Conservation (phyloP, 1,284 basidiomycete genomes). For the Phylloboletellus chloephorus region DNA sequence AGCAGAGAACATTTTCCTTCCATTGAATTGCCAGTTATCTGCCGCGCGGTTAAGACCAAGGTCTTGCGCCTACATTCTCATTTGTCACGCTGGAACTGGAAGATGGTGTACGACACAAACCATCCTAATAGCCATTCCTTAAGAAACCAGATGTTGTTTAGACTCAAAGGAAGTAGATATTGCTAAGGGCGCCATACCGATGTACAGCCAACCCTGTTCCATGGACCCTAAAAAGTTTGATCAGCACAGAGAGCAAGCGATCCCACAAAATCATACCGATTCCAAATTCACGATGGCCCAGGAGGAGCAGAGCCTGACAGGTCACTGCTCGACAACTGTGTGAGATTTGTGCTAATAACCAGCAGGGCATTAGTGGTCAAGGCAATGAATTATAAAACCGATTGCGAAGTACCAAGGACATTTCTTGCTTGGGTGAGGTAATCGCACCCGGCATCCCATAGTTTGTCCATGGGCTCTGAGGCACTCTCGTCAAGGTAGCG, state of each 20-base stretch:
- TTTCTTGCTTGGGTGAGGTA: slow-evolving; percentile 65
- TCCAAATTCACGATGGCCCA: slow-evolving; percentile 80
- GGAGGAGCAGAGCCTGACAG: slow-evolving; percentile 70
- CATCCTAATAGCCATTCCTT: slow-evolving; percentile 75
- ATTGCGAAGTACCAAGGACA: slow-evolving; percentile 49
- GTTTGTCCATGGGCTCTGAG: slow-evolving; percentile 45
- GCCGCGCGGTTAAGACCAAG: slow-evolving; percentile 79
- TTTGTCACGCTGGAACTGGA: slow-evolving; percentile 3
- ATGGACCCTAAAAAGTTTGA: slow-evolving; percentile 46
- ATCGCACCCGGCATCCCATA: slow-evolving; percentile 68
- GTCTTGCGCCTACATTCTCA: slow-evolving; percentile 62
- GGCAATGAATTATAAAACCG: slow-evolving; percentile 16
- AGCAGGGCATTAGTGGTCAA: slow-evolving; percentile 7
- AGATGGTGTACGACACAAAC: slow-evolving; percentile 33
- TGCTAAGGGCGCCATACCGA: slow-evolving; percentile 43
- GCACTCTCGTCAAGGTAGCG: slow-evolving; percentile 56
- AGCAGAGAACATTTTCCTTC: slow-evolving; percentile 60
- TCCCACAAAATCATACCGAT: slow-evolving; percentile 42
- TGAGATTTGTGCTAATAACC: slow-evolving; percentile 51
- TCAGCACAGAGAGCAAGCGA: slow-evolving; percentile 9
- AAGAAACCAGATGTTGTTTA: slow-evolving; percentile 6
- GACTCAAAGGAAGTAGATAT: slow-evolving; percentile 1
- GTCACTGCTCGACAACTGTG: slow-evolving; percentile 64
- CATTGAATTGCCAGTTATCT: slow-evolving; percentile 67
- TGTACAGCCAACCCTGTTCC: slow-evolving; percentile 79